A percentile compares a stretch with the other conserved stretches of the same genome.
Evolutionary conservation across 2,329 filamentous ascomycete species (phyloP).

Genomic region (Xylariaceae sp.): DNA sequence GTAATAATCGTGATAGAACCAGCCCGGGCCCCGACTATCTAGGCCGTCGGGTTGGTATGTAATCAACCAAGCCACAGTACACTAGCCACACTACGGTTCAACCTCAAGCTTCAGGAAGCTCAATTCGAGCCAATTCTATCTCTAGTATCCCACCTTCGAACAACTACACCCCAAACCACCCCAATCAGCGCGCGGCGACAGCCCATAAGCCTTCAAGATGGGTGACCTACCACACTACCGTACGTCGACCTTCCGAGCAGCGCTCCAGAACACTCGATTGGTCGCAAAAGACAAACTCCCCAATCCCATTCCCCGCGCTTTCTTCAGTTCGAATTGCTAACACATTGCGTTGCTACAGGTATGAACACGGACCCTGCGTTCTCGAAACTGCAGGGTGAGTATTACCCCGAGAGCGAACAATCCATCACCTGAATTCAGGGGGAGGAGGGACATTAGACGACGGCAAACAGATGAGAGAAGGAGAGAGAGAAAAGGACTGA

Average conservation of each 20-base stretch:
- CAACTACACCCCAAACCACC: slow-evolving; percentile 7
- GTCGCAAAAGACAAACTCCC: not conserved
- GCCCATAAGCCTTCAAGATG: slow-evolving; percentile 35
- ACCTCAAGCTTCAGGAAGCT: not conserved
- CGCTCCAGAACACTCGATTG: not conserved
- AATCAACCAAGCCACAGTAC: too few species aligned
- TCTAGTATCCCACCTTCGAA: slow-evolving; percentile 8
- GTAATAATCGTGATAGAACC: too few species aligned
- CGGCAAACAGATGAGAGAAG: not conserved
- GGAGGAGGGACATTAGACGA: too few species aligned
- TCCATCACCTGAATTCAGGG: not conserved
- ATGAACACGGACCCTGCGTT: slow-evolving; percentile 46
- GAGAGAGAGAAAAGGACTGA: not conserved
- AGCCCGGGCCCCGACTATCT: too few species aligned
- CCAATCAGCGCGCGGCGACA: slow-evolving; percentile 18
- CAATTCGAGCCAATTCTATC: slow-evolving; percentile 14
- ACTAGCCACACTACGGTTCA: too few species aligned
- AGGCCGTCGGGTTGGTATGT: too few species aligned
- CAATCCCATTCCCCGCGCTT: too few species aligned
- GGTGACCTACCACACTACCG: slow-evolving; percentile 42
- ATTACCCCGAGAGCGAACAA: not conserved
- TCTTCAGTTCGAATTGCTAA: too few species aligned
- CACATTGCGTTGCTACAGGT: slow-evolving; percentile 32
- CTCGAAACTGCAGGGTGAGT: slow-evolving; percentile 44
- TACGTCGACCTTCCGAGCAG: slow-evolving; percentile 22